Evolutionary conservation across 345 rosid genomes (phyloP).

Genomic region (Gossypium herbaceum): DNA sequence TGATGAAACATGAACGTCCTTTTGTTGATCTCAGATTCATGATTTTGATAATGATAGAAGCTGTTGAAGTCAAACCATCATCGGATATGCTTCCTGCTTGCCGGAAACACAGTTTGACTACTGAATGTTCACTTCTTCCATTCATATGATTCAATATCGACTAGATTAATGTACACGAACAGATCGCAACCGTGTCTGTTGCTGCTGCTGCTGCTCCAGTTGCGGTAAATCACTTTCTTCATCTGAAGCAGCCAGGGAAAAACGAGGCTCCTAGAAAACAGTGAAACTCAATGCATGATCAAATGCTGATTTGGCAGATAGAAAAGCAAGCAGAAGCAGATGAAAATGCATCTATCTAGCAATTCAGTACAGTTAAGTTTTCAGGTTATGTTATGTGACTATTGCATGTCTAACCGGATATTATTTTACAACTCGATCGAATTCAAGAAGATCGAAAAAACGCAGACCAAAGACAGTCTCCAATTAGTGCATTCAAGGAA

Average conservation of each 20-base stretch:
- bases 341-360: background rate
- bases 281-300: background rate
- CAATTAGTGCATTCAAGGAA: background rate
- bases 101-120: background rate
- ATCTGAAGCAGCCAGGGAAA: conserved; percentile 21
- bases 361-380: background rate
- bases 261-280: conserved; percentile 27
- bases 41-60: background rate
- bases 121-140: background rate
- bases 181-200: conserved; percentile 23
- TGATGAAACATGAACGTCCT: background rate
- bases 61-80: background rate
- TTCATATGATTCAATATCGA: background rate
- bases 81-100: background rate
- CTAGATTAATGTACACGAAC: conserved; percentile 17
- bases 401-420: background rate
- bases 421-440: background rate
- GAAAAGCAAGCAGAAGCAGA: background rate
- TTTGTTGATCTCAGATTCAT: too few species aligned
- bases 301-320: background rate
- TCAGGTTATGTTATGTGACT: background rate
- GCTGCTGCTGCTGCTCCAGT: conserved; percentile 14
- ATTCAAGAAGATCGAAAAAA: background rate
- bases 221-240: conserved; percentile 49
- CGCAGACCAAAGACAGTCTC: background rate